Percentiles rank a stretch among this genome's conserved stretches.
Conservation (phyloP, 2,329 filamentous ascomycete species). For the Aureobasidium sp. region DNA sequence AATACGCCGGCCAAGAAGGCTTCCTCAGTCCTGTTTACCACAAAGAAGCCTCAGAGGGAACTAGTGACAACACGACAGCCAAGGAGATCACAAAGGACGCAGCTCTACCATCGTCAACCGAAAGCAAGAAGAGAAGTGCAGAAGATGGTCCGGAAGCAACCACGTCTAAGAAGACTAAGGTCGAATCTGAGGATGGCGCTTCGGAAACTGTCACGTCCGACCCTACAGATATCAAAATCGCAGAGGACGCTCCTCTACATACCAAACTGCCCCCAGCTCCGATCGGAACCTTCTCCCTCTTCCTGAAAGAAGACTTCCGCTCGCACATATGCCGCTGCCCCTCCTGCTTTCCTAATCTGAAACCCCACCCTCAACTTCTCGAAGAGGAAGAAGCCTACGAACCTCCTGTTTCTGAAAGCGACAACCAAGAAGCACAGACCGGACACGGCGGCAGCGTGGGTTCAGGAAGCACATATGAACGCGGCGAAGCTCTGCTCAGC, state of each 20-base stretch:
- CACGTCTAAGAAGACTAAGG: background rate
- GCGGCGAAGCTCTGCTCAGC: slow-evolving; percentile 83
- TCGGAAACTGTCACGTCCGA: background rate
- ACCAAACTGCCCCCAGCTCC: slow-evolving; percentile 50
- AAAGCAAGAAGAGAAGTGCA: slow-evolving; percentile 12
- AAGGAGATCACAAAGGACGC: background rate
- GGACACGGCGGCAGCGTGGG: slow-evolving; percentile 50
- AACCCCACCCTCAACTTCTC: slow-evolving; percentile 69
- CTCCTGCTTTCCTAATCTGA: slow-evolving; percentile 68
- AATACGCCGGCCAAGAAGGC: slow-evolving; percentile 70
- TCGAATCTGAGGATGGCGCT: background rate
- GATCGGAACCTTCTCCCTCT: slow-evolving; percentile 63
- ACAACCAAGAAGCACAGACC: slow-evolving; percentile 45
- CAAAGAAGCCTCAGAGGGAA: background rate
- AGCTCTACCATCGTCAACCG: background rate
- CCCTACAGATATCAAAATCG: slow-evolving; percentile 16
- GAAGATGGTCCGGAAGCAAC: background rate
- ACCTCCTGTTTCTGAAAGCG: slow-evolving; percentile 64
- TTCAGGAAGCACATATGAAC: slow-evolving; percentile 78
- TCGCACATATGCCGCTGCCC: slow-evolving; percentile 74
- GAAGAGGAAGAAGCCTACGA: slow-evolving; percentile 95
- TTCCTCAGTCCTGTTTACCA: slow-evolving; percentile 66
- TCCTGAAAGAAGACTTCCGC: slow-evolving; percentile 73
- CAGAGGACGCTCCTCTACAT: slow-evolving; percentile 19
- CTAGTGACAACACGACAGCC: background rate